Evolutionary conservation across 257 asterid genomes (phyloP).

Genomic region (Penstemon barbatus): DNA sequence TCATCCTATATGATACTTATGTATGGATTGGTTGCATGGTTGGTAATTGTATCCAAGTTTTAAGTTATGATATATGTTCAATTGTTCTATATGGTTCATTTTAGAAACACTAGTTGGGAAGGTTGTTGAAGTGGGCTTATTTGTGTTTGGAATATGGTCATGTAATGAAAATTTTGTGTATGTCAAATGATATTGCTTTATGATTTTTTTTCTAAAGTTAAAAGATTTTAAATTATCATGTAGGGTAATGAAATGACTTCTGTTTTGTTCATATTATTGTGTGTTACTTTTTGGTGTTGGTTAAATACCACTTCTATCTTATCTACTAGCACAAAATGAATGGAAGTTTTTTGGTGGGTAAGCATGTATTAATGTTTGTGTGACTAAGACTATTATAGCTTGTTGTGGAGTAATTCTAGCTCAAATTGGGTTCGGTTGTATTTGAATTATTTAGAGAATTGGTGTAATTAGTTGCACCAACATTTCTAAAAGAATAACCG

Average conservation of each 20-base stretch:
- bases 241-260: neutral
- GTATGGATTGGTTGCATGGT: neutral
- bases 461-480: too few species aligned
- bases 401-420: too few species aligned
- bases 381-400: neutral
- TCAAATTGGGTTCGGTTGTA: too few species aligned
- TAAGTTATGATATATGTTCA: neutral
- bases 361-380: constrained; percentile 6
- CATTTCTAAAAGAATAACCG: too few species aligned
- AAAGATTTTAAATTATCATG: constrained; percentile 12
- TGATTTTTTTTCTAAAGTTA: neutral
- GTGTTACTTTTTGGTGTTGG: constrained; percentile 18
- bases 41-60: neutral
- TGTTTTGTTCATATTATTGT: neutral
- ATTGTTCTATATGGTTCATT: neutral
- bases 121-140: constrained; percentile 25
- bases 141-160: constrained; percentile 6
- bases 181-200: constrained; percentile 9
- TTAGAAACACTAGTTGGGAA: neutral
- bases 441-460: too few species aligned
- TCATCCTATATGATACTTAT: neutral
- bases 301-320: constrained; percentile 9
- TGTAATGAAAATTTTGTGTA: constrained; percentile 37
- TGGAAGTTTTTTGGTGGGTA: constrained; percentile 23
- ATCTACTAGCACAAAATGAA: constrained; percentile 10